These are phyloP conservation scores for Hordeum vulgare DNA, from an alignment of 176 grass and related monocot species.

Conservation along the genomic window MorexV3_pseudomolecules_assembly NC_058522.1:90185325-90185824, in stretches of 20 bases:
- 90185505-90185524: neutral
- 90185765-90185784: slow-evolving; percentile 82
- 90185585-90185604: slow-evolving; percentile 79
- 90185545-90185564: slow-evolving; percentile 91
- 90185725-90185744: slow-evolving; percentile 42
- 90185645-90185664: slow-evolving; percentile 53
- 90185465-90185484: neutral
- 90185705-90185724: slow-evolving; percentile 61
- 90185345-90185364: neutral
- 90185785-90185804: neutral
- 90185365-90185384: neutral
- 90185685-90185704: slow-evolving; percentile 80
- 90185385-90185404: neutral
- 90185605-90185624: slow-evolving; percentile 52
- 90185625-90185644: slow-evolving; percentile 77
- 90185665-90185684: slow-evolving; percentile 73
- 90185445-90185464: neutral
- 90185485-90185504: neutral
- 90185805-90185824: neutral
- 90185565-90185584: slow-evolving; percentile 64
- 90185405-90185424: neutral
- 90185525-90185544: neutral
- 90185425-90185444: neutral
- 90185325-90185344: neutral
- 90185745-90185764: slow-evolving; percentile 90